Evolutionary conservation across 805 yeast species (phyloP).

Genomic region (Cyberlindnera galapagoensis): DNA sequence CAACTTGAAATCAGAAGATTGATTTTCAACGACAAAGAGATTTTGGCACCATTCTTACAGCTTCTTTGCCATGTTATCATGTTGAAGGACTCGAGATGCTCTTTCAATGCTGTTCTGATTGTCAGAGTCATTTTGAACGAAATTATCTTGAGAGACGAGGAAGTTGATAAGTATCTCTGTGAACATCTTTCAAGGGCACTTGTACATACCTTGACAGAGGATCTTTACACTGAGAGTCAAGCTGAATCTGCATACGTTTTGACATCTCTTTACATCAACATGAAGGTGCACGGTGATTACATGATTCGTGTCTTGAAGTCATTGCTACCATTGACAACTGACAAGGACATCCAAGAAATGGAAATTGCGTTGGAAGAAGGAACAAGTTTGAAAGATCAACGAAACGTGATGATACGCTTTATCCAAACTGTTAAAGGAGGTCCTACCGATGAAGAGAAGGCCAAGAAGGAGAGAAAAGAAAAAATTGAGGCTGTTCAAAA

Average conservation of each 20-base stretch:
- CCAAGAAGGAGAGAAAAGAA: constrained; percentile 42
- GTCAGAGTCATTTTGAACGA: constrained; percentile 68
- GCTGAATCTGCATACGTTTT: constrained; percentile 88
- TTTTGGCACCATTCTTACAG: constrained; percentile 73
- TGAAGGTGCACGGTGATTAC: constrained; percentile 61
- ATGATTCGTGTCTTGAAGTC: constrained; percentile 56
- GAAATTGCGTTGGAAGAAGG: constrained; percentile 58
- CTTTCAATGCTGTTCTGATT: constrained; percentile 82
- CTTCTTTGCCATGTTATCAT: constrained; percentile 70
- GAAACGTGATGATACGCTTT: constrained; percentile 72
- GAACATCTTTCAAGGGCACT: constrained; percentile 66
- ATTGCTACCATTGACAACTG: constrained; percentile 46
- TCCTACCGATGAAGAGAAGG: constrained; percentile 36
- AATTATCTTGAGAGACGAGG: constrained; percentile 60
- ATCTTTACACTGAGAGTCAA: constrained; percentile 79
- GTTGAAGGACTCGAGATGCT: constrained; percentile 86
- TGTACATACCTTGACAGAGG: constrained; percentile 60
- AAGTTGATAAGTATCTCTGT: constrained; percentile 58
- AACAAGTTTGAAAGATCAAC: constrained; percentile 69
- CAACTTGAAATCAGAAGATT: constrained; percentile 61
- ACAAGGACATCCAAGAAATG: constrained; percentile 54
- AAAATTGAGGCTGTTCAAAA: constrained; percentile 46
- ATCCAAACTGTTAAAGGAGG: constrained; percentile 54
- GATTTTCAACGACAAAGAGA: constrained; percentile 54
- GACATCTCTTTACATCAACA: constrained; percentile 68